Evolutionary conservation across 2,329 filamentous ascomycete genomes (phyloP), one percentile per base, ranked within the genome.

Genomic region (Colletotrichum tanaceti): DNA sequence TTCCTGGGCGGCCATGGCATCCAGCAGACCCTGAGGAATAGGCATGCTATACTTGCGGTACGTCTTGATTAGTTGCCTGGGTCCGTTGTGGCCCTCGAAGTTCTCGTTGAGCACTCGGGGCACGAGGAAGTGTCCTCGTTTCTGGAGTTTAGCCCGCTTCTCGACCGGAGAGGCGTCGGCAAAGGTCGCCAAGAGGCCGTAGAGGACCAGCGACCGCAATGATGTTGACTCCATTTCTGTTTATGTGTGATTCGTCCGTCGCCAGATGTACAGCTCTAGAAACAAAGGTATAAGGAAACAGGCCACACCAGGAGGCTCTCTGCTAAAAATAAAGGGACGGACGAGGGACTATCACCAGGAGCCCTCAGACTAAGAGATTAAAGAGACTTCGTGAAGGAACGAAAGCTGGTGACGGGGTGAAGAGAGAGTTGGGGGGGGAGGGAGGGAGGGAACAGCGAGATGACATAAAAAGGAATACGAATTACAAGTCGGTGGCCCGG

Each of bases 11-110:
- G 73, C 75, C 44, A 80, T 70, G 38, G 78, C 77, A 39, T 79
- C 81, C 58, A 82, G 74, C 59, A 85, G 75, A 9, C 78, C 79
- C 2, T 80, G 73, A 2, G 83, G 79, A 53, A 86, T 79, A 44
- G 80, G 79, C 79, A 90, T 85, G 70, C 86, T 85, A 77, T 86
- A 93, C 77, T 94, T 94, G 73, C 83, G 80, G 77, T 91, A 90
- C 18, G 90, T 87, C 79, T 88, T 91, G 58, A 86, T 79, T 72
- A 94, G 83, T 58, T 90, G 89, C 63, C 74, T 78, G 0, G 85
- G 82, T n/a, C 90, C 89, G 80, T 91, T 84, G 70, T 76, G 78
- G 22, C 84, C 79, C 24, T 82, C 81, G 75, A 89, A 88, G 64
- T 82, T 81, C n/a, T 80, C 80, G 73, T 89, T 89, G 59, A 82